Evolutionary conservation across 1,284 basidiomycete species (phyloP), one percentile per base, ranked within the genome.

Genomic region (Sphaerobolus stellatus): DNA sequence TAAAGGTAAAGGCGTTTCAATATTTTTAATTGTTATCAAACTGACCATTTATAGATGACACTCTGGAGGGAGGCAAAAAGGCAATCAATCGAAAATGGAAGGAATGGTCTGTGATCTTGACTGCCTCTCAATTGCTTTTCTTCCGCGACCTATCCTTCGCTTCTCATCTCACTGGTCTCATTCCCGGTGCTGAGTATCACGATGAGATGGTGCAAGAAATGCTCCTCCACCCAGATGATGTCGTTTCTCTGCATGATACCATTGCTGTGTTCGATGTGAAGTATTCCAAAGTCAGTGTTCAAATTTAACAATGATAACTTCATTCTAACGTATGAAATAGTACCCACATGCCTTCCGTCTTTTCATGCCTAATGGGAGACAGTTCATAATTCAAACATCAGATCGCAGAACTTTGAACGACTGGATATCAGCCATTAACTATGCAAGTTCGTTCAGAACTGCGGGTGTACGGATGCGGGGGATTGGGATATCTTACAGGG

Each of bases 381-480:
- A 95, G 61, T 85, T 88, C 59, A 81, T 98, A 28, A 75, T 98
- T 41, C 91, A 94, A 66, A 81, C 90, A 4, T 68, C 77, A 11
- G 79, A 83, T 63, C 86, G 90, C 61, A 71, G 75, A 48, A 90
- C 95, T 59, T 82, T 94, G 78, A 91, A 96, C 66, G 83, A 89
- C 59, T 99, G 96, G 96, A 87, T 98, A 60, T 81, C 88, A 30
- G 80, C 84, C 43, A 94, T 99, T 68, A 99, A 99, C 71, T 98
- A 97, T 68, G 94, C 93, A 6, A 90, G 92, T 57, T 80, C 91
- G 7, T 98, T 98, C 81, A 93, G 88, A 70, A 86, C 90, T 2
- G 81, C 84, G 7, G 90, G 88, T n/a, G 78, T 98, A 41, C 81
- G 85, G 45, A 94, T 97, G 81, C 84, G 93, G 14, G 80, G 88